Conservation (phyloP, 768 basidiomycete genomes). For the Mycena amicta region DNA sequence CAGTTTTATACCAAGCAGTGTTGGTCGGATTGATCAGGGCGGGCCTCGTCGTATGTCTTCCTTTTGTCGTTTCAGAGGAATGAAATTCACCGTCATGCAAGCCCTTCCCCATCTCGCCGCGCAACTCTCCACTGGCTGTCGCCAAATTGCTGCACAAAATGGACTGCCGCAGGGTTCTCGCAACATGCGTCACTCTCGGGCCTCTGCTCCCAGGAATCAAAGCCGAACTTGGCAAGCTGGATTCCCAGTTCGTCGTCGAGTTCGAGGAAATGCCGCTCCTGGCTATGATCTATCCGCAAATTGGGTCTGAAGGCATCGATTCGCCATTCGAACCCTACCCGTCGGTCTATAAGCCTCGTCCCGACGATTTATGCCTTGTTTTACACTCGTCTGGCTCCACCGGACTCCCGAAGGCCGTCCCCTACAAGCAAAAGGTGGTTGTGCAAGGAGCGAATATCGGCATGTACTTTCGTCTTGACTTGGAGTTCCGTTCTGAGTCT, state of each 20-base stretch:
- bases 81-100: slow-evolving; percentile 23
- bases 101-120: slow-evolving; percentile 45
- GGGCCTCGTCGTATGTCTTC: slow-evolving; percentile 34
- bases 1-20: slow-evolving; percentile 43
- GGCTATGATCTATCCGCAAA: slow-evolving; percentile 38
- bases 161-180: slow-evolving; percentile 40
- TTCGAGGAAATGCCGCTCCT: slow-evolving; percentile 38
- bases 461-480: slow-evolving; percentile 29
- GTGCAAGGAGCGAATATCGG: slow-evolving; percentile 38
- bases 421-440: slow-evolving; percentile 32
- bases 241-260: slow-evolving; percentile 25
- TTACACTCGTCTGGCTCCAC: slow-evolving; percentile 56
- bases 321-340: slow-evolving; percentile 37
- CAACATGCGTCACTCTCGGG: slow-evolving; percentile 29
- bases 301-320: too few species aligned
- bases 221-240: slow-evolving; percentile 20
- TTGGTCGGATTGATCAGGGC: slow-evolving; percentile 26
- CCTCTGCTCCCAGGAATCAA: slow-evolving; percentile 33
- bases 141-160: slow-evolving; percentile 39
- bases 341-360: slow-evolving; percentile 4
- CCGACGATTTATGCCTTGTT: slow-evolving; percentile 35
- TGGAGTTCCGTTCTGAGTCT: not conserved
- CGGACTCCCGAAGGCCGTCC: slow-evolving; percentile 47
- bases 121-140: slow-evolving; percentile 39
- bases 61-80: too few species aligned